Evolutionary conservation across 768 basidiomycete species (phyloP).

Genomic region (Saitozyma podzolica): DNA sequence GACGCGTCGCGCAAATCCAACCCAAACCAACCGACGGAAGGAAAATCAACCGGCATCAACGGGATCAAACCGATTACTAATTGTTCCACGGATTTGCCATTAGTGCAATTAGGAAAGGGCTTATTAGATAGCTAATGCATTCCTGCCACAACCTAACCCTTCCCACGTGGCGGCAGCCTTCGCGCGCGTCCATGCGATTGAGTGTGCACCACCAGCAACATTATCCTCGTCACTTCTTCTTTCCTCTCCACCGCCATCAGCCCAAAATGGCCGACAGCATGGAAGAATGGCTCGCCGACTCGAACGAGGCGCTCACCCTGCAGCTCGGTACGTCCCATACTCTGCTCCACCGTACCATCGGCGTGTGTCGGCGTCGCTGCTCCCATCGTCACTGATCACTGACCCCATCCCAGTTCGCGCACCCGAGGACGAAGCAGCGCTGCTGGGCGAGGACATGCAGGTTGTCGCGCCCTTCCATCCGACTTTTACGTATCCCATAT

Average conservation of each 20-base stretch:
- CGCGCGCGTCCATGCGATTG: no score
- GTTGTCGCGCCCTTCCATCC: constrained; percentile 69
- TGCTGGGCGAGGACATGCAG: constrained; percentile 63
- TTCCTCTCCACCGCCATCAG: background rate
- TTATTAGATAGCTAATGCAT: no score
- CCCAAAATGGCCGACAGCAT: constrained; percentile 36
- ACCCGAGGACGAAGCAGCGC: constrained; percentile 63
- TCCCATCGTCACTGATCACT: background rate
- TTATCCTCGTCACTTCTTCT: background rate
- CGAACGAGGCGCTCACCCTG: constrained; percentile 73
- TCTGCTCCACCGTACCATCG: background rate
- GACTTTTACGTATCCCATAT: constrained; percentile 93
- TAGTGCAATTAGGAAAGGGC: no score
- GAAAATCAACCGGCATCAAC: no score
- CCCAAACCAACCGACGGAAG: no score
- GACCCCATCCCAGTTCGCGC: constrained; percentile 54
- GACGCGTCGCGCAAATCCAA: no score
- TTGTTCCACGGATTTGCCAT: no score
- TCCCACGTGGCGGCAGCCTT: no score
- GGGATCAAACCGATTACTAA: no score
- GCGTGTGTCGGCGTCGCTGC: constrained; percentile 7
- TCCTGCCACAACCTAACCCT: no score
- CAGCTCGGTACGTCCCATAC: constrained; percentile 64
- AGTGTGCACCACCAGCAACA: no score
- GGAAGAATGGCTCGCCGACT: constrained; percentile 73